Base-by-base conservation (phyloP, 768 basidiomycete genomes). In the Arthromyces matolae region DNA sequence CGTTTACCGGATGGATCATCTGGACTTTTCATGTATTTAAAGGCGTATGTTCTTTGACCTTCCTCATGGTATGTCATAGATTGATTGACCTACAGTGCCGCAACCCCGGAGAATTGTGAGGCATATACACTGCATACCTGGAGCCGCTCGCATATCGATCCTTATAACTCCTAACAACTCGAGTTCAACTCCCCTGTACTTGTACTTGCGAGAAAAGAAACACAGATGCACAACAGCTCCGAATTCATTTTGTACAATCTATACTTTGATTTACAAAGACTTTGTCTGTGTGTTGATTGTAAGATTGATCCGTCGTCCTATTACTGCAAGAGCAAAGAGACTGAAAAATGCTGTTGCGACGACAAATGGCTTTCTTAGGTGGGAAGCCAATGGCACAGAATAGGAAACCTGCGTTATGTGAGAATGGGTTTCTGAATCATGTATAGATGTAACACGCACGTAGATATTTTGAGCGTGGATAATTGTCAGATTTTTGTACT, bases 321-420 rank as follows among this genome's bases (percentile, higher is more conserved):
- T 53, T 42, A 75, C 63, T 8, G 71, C 70, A 46, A 77, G 59
- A 18, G 70, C 61, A 65, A 94, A 94, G 37, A 93, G 50, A 35
- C 73, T 71, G 44, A 88, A 67, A 64, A 87, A 81, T 1, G 84
- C 89, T 14, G 73, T 71, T 8, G 84, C 80, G 22, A 94, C 90
- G 9, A 85, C 81, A 23, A 89, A 45, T 1, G 91, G 90, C 67
- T 98, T 98, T 66, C 84, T 86, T 50, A 96, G 65, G 64, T 92
- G 87, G n/a, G 91, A 85, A 33, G 76, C 71, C 46, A 83, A 58
- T 9, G 91, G 83, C 34, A 95, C 86, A 56, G 78, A 83, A 75
- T 98, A 98, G 29, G 86, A 83, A 50, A 96, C 85, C 94, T 96
- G 54, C 23, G 31, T 20, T 32, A 8, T 4, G 18, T 44, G 16